Evolutionary conservation across 768 basidiomycete genomes (phyloP), one percentile per base, ranked within the genome.

Genomic region (Cubamyces sp.): DNA sequence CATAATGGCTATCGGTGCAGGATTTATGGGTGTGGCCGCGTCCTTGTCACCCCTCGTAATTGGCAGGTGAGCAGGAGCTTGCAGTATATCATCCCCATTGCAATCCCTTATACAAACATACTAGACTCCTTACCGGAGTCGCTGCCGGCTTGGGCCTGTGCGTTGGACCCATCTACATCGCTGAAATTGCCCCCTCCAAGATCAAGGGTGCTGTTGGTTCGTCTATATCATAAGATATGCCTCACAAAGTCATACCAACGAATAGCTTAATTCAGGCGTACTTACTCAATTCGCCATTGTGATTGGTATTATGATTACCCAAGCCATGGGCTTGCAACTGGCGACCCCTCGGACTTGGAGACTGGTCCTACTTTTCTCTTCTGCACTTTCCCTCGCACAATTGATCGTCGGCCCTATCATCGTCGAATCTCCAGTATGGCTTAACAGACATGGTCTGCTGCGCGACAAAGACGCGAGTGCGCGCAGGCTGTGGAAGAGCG

Each of bases 241-340:
- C 25, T 12, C 18, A 42, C 43, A 23, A 16, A 26, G n/a, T 0
- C 16, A 12, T 15, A 7, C 55, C 57, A 11, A 60, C 21, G 23
- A 30, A 12, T 26, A 48, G 46, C 1, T 49, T 30, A 48, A 60
- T 55, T 26, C 15, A 91, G 91, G 91, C 21, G 88, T 94, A 26
- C 78, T 94, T 28, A 92, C 89, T 0, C 93, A 94, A 67, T 76
- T 95, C 26, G 86, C 83, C 41, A 90, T 96, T 68, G 92, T 96
- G 37, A 74, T 92, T 55, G 92, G 92, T 28, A 90, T 97, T 65
- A 87, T 96, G 81, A 72, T 86, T n/a, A 91, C 94, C 0, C 96
- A 98, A 70, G 74, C 80, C 5, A 78, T 92, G 62, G 94, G 93
- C 3, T 78, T 94, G 40, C 73, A 77, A 54, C 79, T 91, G 50